These are phyloP conservation scores for Globisporangium orthogonon DNA, from an alignment of 352 stramenopile genomes.

Conservation along the genomic window DNA sequence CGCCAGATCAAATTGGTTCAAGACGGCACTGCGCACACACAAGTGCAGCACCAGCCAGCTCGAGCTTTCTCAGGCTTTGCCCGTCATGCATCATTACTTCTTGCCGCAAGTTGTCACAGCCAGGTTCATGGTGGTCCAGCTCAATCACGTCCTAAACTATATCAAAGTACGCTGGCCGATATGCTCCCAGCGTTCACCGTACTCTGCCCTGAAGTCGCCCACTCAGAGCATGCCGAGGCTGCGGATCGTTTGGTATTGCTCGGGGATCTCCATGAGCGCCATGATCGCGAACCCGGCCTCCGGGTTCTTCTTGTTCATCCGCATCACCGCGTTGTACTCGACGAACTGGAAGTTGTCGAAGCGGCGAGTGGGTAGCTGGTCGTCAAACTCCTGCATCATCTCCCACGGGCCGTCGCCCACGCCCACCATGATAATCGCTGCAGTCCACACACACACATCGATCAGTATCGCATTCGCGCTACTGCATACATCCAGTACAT, in stretches of 20 bases:
- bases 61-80: too few relatives aligned
- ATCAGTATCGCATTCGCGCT: background rate
- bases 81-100: too few relatives aligned
- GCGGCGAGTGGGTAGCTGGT: constrained; percentile 46
- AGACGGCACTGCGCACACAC: too few relatives aligned
- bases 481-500: background rate
- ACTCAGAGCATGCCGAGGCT: constrained; percentile 35
- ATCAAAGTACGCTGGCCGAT: background rate
- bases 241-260: constrained; percentile 55
- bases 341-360: constrained; percentile 88
- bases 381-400: constrained; percentile 72
- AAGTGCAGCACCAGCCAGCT: too few relatives aligned
- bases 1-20: too few relatives aligned
- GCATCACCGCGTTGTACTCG: constrained; percentile 60
- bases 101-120: too few relatives aligned
- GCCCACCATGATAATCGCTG: constrained; percentile 56
- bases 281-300: constrained; percentile 65
- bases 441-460: background rate
- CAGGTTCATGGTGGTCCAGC: too few relatives aligned
- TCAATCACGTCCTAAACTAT: too few relatives aligned
- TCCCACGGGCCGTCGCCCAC: constrained; percentile 79
- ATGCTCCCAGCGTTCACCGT: background rate
- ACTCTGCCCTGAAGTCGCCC: background rate
- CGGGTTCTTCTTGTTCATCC: constrained; percentile 54
- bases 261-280: constrained; percentile 71